Base-by-base conservation (phyloP, 1,284 basidiomycete species). In the Agaricales sp. region DNA sequence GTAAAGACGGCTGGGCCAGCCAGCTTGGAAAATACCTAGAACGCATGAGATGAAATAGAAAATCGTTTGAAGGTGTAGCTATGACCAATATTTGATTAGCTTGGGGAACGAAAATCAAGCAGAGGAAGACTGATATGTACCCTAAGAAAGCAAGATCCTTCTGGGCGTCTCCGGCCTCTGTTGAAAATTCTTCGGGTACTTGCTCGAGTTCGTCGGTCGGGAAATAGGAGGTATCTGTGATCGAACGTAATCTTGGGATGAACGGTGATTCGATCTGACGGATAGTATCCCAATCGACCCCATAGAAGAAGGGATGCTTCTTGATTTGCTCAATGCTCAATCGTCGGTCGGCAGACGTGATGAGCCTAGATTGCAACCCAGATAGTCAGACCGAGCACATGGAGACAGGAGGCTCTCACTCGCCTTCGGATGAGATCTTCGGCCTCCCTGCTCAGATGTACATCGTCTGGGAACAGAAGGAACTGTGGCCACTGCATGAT, bases 181-280 rank as follows among this genome's bases (percentile, higher is more conserved):
- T 67, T 44, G 75, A 70, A 3, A 70, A 68, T 55, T 87, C 83
- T 48, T 92, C 80, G 3, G 80, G 74, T 0, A 78, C 85, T 66
- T 97, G 91, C 58, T 95, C 90, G 57, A 97, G 79, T 63, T 98
- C 93, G 57, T 98, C 94, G 18, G 90, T 95, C 0, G 95, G 94
- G 78, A 98, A 98, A 70, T 98, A 97, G 18, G 88, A 92, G 2
- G 92, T 96, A 61, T 97, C 93, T 22, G 92, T 95, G 61, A 94
- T 86, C 13, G 87, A 92, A 38, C 85, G 82, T 41, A 99, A 73
- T 54, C 92, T 89, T 14, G 95, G 95, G 20, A 98, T 86, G 63
- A 98, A 98, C 1, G 95, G 96, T 6, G 94, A 82, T 59, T 96
- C 93, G 53, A 99, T 97, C 47, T 80, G 76, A 26, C 92, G 80